Evolutionary conservation across 306 rosid genomes (phyloP).

Genomic region (Prunus armeniaca): DNA sequence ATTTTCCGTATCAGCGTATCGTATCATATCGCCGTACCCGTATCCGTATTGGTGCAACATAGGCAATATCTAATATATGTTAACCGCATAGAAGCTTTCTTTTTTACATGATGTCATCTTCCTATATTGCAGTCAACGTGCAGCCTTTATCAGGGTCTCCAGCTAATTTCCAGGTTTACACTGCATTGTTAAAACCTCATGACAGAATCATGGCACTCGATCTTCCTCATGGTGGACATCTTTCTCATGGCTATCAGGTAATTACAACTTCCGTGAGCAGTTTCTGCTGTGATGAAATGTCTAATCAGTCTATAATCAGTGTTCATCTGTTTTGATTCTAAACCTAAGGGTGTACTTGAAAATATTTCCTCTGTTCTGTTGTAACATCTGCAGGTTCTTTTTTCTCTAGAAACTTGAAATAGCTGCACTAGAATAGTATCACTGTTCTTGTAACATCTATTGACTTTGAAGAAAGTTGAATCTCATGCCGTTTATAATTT

Average conservation of each 20-base stretch:
- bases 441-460: background rate
- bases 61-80: background rate
- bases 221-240: conserved; percentile 99
- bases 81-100: background rate
- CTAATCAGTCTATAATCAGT: background rate
- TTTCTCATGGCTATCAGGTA: conserved; percentile 99
- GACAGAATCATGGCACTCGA: conserved; percentile 99
- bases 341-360: background rate
- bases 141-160: conserved; percentile 98
- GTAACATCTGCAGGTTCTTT: background rate
- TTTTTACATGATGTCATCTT: conserved; percentile 8
- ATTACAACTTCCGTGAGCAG: conserved; percentile 10
- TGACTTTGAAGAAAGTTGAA: background rate
- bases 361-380: background rate
- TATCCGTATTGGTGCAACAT: too few relatives aligned
- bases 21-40: too few relatives aligned
- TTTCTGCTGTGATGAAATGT: conserved; percentile 14
- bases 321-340: background rate
- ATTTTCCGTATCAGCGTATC: too few relatives aligned
- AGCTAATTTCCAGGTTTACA: conserved; percentile 87
- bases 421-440: background rate
- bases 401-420: background rate
- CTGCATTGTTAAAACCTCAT: conserved; percentile 92
- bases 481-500: background rate
- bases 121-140: conserved; percentile 74